A percentile compares a stretch with the other conserved stretches of the same genome.
Conservation (phyloP, 768 basidiomycete species). For the Serendipita sp. region DNA sequence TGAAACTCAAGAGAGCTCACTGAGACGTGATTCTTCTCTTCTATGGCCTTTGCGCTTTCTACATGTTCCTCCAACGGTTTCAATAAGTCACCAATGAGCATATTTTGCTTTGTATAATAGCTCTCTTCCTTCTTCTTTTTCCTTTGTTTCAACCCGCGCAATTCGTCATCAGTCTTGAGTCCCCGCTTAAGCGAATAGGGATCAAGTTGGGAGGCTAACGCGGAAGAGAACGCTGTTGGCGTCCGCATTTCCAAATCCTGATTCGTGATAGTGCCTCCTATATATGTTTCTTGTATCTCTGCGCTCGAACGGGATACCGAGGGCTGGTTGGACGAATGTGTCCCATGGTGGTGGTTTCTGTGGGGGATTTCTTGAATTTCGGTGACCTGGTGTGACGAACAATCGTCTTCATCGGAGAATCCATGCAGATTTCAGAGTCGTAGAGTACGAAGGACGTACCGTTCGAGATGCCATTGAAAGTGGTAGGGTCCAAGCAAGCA, state of each 20-base stretch:
- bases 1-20: slow-evolving; percentile 25
- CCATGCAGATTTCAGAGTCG: too few species aligned
- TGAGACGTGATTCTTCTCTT: slow-evolving; percentile 47
- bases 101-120: slow-evolving; percentile 60
- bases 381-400: too few species aligned
- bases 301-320: too few species aligned
- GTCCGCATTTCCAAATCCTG: neutral
- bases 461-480: too few species aligned
- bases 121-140: slow-evolving; percentile 44
- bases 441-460: too few species aligned
- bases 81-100: slow-evolving; percentile 74
- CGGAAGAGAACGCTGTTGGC: neutral
- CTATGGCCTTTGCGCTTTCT: slow-evolving; percentile 57
- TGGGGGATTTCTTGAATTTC: too few species aligned
- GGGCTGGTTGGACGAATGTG: too few species aligned
- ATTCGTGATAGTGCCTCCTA: neutral
- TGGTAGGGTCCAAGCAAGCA: too few species aligned
- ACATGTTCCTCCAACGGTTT: slow-evolving; percentile 87
- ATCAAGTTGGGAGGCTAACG: slow-evolving; percentile 24
- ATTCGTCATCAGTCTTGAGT: slow-evolving; percentile 44
- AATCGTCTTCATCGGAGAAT: too few species aligned
- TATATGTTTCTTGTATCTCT: neutral
- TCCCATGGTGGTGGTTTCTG: too few species aligned
- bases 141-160: slow-evolving; percentile 41
- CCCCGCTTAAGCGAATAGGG: slow-evolving; percentile 53